phyloP scores from a whole-genome alignment of 441 rosid genomes.

The Theobroma grandiflorum region DNA sequence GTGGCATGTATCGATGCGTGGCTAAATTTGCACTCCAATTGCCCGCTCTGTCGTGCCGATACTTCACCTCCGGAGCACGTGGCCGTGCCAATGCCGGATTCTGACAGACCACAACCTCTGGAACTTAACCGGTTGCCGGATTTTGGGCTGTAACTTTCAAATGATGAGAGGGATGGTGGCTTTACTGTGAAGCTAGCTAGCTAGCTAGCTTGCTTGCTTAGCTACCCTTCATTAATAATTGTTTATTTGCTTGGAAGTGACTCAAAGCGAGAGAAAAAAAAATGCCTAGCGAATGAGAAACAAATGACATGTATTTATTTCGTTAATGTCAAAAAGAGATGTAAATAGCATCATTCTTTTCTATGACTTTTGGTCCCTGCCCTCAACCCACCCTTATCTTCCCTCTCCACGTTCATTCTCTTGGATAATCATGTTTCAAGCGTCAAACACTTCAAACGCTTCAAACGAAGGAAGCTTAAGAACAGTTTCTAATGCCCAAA shows the following conservation, averaged over 20 bases:
- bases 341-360: not conserved
- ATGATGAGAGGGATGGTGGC: not conserved
- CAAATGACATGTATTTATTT: not conserved
- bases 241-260: slow-evolving; percentile 31
- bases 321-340: not conserved
- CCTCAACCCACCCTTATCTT: not conserved
- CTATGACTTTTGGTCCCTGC: not conserved
- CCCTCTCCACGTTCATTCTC: not conserved
- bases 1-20: slow-evolving; percentile 56
- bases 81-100: slow-evolving; percentile 26
- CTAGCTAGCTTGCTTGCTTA: too few relatives aligned
- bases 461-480: not conserved
- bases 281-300: not conserved
- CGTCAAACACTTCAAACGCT: not conserved
- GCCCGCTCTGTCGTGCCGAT: slow-evolving; percentile 62
- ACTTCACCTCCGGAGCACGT: slow-evolving; percentile 17
- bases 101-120: not conserved
- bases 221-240: not conserved
- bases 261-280: not conserved
- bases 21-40: slow-evolving; percentile 51
- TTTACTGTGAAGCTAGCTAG: not conserved
- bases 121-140: slow-evolving; percentile 7
- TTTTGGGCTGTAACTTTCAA: not conserved
- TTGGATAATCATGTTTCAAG: not conserved
- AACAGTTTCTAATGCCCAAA: not conserved